Percentiles rank a stretch among this genome's conserved stretches.
Conservation (phyloP, 1,284 basidiomycete genomes). For the Coniophora puteana region DNA sequence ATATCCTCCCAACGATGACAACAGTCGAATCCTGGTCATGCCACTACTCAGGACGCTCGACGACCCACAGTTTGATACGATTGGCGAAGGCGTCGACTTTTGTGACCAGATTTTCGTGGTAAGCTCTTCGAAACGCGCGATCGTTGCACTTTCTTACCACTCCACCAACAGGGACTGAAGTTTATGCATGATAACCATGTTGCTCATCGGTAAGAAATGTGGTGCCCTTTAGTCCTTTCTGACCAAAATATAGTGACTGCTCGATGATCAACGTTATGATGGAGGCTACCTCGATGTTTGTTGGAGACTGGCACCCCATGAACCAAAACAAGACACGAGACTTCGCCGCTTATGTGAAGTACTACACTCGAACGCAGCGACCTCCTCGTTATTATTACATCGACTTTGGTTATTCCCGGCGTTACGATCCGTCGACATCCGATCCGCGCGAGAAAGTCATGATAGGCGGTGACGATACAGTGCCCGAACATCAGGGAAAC, state of each 20-base stretch:
- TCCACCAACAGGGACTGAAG: constrained; percentile 28
- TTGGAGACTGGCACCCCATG: constrained; percentile 24
- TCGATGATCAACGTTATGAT: constrained; percentile 36
- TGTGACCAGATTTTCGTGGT: constrained; percentile 35
- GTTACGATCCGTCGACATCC: constrained; percentile 18
- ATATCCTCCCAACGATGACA: constrained; percentile 9
- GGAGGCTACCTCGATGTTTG: constrained; percentile 27
- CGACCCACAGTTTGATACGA: constrained; percentile 24
- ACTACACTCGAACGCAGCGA: constrained; percentile 24
- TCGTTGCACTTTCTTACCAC: background rate
- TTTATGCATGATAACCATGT: constrained; percentile 36
- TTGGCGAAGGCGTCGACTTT: constrained; percentile 32
- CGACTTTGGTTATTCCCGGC: constrained; percentile 36
- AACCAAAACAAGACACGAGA: constrained; percentile 10
- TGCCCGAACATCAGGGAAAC: constrained; percentile 28
- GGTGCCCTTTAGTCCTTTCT: background rate
- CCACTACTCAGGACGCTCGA: constrained; percentile 25
- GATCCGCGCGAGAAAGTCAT: constrained; percentile 21
- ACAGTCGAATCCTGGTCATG: constrained; percentile 25
- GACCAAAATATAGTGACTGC: constrained; percentile 30
- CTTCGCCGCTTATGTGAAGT: constrained; percentile 17
- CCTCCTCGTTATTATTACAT: constrained; percentile 29
- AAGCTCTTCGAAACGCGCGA: constrained; percentile 3
- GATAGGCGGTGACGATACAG: constrained; percentile 29
- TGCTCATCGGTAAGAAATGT: constrained; percentile 31